Evolutionary conservation across 495 filamentous ascomycete species (phyloP), one percentile per base, ranked within the genome.

Genomic region (Bacidia gigantensis): DNA sequence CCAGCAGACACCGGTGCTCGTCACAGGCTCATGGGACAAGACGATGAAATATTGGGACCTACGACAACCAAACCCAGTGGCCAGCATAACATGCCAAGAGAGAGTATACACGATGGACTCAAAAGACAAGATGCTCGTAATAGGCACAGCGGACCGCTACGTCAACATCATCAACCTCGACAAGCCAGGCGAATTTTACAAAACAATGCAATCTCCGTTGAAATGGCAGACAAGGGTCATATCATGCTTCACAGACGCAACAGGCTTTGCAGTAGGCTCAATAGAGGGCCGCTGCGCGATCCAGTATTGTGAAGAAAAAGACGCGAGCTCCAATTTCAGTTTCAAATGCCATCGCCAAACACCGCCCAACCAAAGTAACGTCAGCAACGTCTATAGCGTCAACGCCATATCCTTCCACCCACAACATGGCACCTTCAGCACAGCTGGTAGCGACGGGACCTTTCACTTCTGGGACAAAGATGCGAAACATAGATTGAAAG

Each of bases 11-110:
- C 82, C 71, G 57, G 80, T 92, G 63, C 73, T 95, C 26, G 81
- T 89, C 22, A 92, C 90, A 1, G 90, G 90, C 32, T 89, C 84
- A 2, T 97, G 90, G 90, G 90, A 97, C 69, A 93, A 92, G 72
- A 92, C 81, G 1, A 70, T 97, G 66, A 95, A 92, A 65, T 94
- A 90, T 69, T 97, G 90, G 90, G 90, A 97, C 64, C 65, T 95
- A 46, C 81, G 88, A 17, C 72, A 77, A 55, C 65, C 70, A 32
- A 72, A 65, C 11, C 77, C 87, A 11, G 78, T 84, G 46, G 84
- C 75, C 3, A 69, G 69, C 7, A 57, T 95, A 2, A 67, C 77
- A 20, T 82, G 81, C 55, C 81, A 83, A 54, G 87, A 96, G 58
- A 80, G 89, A 46, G 75, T 95, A 43, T 96, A 94, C 71, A 77